Percentiles rank a stretch among this genome's conserved stretches.
Conservation (phyloP, 805 yeast genomes). For the Saccharomycopsis sp. region DNA sequence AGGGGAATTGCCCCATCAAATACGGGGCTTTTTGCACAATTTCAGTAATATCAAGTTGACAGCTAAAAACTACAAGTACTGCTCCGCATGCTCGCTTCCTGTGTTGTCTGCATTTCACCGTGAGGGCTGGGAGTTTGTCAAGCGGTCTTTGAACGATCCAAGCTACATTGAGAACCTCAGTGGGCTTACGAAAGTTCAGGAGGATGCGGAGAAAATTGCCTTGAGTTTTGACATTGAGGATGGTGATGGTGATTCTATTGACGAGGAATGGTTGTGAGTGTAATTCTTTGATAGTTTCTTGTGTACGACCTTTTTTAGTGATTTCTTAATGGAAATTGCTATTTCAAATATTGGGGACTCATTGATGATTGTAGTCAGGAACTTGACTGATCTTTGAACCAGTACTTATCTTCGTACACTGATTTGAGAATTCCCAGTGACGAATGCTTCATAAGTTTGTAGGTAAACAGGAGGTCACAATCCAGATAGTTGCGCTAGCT, state of each 20-base stretch:
- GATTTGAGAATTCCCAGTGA: too few species aligned
- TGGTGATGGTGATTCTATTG: slow-evolving; percentile 24
- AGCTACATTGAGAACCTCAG: slow-evolving; percentile 67
- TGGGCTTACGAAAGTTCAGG: slow-evolving; percentile 71
- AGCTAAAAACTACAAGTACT: slow-evolving; percentile 67
- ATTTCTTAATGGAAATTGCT: too few species aligned
- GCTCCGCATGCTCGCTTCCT: slow-evolving; percentile 77
- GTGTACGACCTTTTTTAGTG: too few species aligned
- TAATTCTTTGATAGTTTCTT: too few species aligned
- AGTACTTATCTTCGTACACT: too few species aligned
- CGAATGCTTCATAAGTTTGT: too few species aligned
- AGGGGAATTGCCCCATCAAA: slow-evolving; percentile 82
- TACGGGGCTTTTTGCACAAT: slow-evolving; percentile 74
- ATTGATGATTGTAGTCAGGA: too few species aligned
- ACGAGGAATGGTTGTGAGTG: slow-evolving; percentile 21
- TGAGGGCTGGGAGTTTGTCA: slow-evolving; percentile 78
- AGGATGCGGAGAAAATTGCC: slow-evolving; percentile 54
- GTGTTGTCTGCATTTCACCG: slow-evolving; percentile 46
- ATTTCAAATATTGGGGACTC: too few species aligned
- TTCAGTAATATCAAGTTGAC: slow-evolving; percentile 57
- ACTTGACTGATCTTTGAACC: too few species aligned
- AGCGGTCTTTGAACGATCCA: slow-evolving; percentile 57
- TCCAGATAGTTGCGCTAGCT: too few species aligned
- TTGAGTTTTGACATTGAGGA: slow-evolving; percentile 33
- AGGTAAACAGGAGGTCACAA: too few species aligned